A percentile compares a stretch with the other conserved stretches of the same genome.
Conservation (phyloP, 2,329 filamentous ascomycete genomes). For the Aspergillus sp. region DNA sequence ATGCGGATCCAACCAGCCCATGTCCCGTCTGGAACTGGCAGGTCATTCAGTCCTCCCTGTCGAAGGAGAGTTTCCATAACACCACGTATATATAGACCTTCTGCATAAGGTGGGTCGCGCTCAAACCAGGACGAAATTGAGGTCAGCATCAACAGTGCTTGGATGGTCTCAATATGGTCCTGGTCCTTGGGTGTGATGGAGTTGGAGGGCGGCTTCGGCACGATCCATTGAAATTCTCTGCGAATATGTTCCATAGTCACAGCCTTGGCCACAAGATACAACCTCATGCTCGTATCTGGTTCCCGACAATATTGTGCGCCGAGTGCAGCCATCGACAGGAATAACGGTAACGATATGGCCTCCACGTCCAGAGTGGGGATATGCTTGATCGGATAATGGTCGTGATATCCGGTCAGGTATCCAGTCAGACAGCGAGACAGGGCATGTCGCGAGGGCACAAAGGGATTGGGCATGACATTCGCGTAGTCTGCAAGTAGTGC, state of each 20-base stretch:
- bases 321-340: conserved; percentile 32
- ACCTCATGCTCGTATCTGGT: conserved; percentile 31
- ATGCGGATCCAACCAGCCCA: conserved; percentile 34
- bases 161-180: conserved; percentile 29
- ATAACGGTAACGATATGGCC: conserved; percentile 22
- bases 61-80: conserved; percentile 30
- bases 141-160: conserved; percentile 28
- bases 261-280: conserved; percentile 32
- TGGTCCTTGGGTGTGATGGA: conserved; percentile 18
- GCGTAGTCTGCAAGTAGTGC: conserved; percentile 21
- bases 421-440: conserved; percentile 34
- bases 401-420: conserved; percentile 33
- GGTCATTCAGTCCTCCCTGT: conserved; percentile 28
- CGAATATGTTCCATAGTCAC: conserved; percentile 34
- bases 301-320: conserved; percentile 35
- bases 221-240: conserved; percentile 24
- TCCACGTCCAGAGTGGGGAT: conserved; percentile 32
- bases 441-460: conserved; percentile 33
- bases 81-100: conserved; percentile 30
- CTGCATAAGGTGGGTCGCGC: conserved; percentile 30
- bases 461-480: conserved; percentile 28
- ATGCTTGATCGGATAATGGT: conserved; percentile 35
- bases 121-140: conserved; percentile 34
- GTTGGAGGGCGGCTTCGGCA: background rate
- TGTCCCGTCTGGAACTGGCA: conserved; percentile 29